A percentile compares a stretch with the other conserved stretches of the same genome.
Conservation (phyloP, 2,329 filamentous ascomycete species). For the Neofusicoccum sp. region DNA sequence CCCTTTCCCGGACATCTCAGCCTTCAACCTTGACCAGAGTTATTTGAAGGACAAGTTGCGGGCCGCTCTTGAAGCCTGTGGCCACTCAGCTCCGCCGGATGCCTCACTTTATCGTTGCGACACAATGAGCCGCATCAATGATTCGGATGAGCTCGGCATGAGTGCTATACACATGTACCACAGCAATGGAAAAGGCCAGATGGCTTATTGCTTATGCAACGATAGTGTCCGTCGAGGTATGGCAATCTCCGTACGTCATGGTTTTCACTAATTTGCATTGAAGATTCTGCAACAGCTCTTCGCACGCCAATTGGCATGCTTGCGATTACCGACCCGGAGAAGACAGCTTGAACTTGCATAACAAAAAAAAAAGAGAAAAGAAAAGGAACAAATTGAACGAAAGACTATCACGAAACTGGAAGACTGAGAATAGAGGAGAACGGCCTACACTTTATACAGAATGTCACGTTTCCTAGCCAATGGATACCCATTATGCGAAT, state of each 20-base stretch:
- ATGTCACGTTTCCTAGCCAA: background rate
- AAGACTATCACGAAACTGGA: too few species aligned
- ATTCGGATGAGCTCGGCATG: background rate
- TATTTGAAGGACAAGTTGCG: background rate
- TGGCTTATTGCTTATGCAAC: conserved; percentile 6
- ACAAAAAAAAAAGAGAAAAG: background rate
- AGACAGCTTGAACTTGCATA: background rate
- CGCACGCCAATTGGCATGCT: background rate
- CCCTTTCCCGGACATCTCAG: background rate
- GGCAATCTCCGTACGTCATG: background rate
- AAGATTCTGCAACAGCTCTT: background rate
- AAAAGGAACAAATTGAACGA: too few species aligned
- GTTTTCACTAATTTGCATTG: background rate
- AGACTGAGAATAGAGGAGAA: background rate
- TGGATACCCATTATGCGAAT: background rate
- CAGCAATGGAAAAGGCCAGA: conserved; percentile 10
- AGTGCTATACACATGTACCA: conserved; percentile 5
- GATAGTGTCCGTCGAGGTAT: background rate
- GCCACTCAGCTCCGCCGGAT: background rate
- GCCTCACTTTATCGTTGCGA: conserved; percentile 5
- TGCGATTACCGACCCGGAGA: background rate
- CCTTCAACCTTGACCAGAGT: background rate
- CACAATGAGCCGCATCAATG: conserved; percentile 2
- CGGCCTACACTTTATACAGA: background rate
- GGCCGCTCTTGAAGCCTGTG: background rate